Base-by-base conservation (phyloP, 1,284 basidiomycete genomes). In the Heterobasidion occidentale region DNA sequence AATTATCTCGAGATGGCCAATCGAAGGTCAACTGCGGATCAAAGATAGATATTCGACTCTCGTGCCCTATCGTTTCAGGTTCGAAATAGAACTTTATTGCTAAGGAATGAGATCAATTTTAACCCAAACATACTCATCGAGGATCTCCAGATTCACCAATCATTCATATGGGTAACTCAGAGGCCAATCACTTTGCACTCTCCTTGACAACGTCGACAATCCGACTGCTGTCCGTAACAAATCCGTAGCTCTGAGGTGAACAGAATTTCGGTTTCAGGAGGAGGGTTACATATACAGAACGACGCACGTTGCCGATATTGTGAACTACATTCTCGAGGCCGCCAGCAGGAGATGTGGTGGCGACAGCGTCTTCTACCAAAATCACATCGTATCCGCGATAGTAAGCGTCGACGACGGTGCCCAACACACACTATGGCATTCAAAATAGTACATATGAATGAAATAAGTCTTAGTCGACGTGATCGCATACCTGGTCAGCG, bases 341-440 rank as follows among this genome's bases (percentile, higher is more conserved):
- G n/a, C 83, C 81, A 3, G 70, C 62, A 4, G 84, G 83, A 8
- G 81, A 83, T 2, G 81, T 81, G 1, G 85, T 86, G 19, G 82
- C 84, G 14, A 77, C 79, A 53, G 74, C 75, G 61, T 86, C 84
- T 56, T 77, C 65, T 4, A 86, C 70, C 11, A 81, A 64, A 53
- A 87, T 71, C 61, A 78, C 79, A 62, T 85, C 83, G 62, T 86
- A 86, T 12, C 84, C 84, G 38, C 76, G 73, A 64, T 72, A 84
- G 65, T 85, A 85, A 3, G 83, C 80, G 60, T 86, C 84, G 9
- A 78, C 73, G 20, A 86, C 60, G 0, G 84, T 86, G 5, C 84
- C 84, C 12, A 79, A 70, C n/a, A 87, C 84, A 61, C 84, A 86
- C 82, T 84, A 57, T 12, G 58, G 45, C 52, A 33, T 19, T 12